phyloP scores from a whole-genome alignment of 495 filamentous ascomycete species.

The Penicilliopsis zonata region DNA sequence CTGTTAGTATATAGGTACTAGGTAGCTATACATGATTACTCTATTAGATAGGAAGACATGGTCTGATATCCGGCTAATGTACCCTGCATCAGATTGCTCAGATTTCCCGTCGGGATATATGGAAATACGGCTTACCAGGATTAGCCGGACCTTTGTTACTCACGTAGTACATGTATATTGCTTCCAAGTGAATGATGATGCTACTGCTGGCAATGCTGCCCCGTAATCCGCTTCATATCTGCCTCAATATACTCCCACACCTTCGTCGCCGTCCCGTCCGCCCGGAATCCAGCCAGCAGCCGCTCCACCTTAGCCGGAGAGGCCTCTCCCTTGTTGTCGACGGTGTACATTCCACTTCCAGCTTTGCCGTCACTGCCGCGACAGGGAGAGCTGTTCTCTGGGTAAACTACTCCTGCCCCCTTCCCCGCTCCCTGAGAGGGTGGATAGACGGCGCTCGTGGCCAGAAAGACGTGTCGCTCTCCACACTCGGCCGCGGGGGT shows the following conservation, averaged over 20 bases:
- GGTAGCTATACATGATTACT: too few relatives aligned
- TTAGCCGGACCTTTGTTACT: too few relatives aligned
- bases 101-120: too few relatives aligned
- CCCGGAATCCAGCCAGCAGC: conserved; percentile 22
- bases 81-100: too few relatives aligned
- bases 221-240: conserved; percentile 23
- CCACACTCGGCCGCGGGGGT: conserved; percentile 33
- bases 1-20: too few relatives aligned
- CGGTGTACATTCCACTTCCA: conserved; percentile 40
- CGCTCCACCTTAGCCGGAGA: conserved; percentile 16
- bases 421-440: conserved; percentile 11
- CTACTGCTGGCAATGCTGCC: too few relatives aligned
- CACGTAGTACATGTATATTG: too few relatives aligned
- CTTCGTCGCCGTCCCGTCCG: conserved; percentile 27
- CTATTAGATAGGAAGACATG: too few relatives aligned
- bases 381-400: conserved; percentile 14
- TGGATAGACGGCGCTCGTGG: conserved; percentile 39
- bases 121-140: too few relatives aligned
- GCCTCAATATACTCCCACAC: conserved; percentile 38
- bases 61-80: too few relatives aligned
- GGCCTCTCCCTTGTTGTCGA: conserved; percentile 32
- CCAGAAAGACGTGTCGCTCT: conserved; percentile 41
- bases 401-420: conserved; percentile 20
- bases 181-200: too few relatives aligned
- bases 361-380: conserved; percentile 30